A percentile compares a stretch with the other conserved stretches of the same genome.
Conservation (phyloP, 169 alveolate species). For the Cryptosporidium tyzzeri region DNA sequence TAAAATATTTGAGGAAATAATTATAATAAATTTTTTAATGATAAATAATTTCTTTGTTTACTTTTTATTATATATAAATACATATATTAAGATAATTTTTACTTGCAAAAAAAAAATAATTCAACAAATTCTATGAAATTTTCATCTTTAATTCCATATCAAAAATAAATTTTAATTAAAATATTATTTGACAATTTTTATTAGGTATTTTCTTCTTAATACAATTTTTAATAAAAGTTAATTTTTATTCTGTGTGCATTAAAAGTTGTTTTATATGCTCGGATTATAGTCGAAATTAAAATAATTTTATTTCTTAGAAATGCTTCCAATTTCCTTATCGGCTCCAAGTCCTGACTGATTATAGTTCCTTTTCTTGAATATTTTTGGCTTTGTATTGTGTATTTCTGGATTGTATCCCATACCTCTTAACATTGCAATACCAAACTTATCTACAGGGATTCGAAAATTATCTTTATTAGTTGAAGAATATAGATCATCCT, state of each 20-base stretch:
- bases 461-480: not conserved
- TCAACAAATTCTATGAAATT: no score
- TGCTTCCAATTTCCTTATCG: conserved; percentile 9
- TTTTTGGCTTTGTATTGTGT: conserved; percentile 52
- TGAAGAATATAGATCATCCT: not conserved
- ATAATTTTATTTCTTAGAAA: not conserved
- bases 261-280: not conserved
- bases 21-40: not conserved
- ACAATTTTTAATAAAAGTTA: no score
- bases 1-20: not conserved
- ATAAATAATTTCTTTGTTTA: not conserved
- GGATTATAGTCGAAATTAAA: not conserved
- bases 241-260: no score
- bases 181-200: no score
- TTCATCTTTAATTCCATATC: not conserved
- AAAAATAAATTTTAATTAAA: no score
- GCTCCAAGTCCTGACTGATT: conserved; percentile 58
- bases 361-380: conserved; percentile 46
- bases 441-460: conserved; percentile 53
- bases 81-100: no score
- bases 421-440: conserved; percentile 67
- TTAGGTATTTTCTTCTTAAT: no score
- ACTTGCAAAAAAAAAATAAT: no score
- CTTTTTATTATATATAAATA: no score
- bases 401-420: conserved; percentile 62